Percentiles rank a stretch among this genome's conserved stretches.
phyloP scores from a whole-genome alignment of 2,329 filamentous ascomycete genomes.

The Periconia sp. region DNA sequence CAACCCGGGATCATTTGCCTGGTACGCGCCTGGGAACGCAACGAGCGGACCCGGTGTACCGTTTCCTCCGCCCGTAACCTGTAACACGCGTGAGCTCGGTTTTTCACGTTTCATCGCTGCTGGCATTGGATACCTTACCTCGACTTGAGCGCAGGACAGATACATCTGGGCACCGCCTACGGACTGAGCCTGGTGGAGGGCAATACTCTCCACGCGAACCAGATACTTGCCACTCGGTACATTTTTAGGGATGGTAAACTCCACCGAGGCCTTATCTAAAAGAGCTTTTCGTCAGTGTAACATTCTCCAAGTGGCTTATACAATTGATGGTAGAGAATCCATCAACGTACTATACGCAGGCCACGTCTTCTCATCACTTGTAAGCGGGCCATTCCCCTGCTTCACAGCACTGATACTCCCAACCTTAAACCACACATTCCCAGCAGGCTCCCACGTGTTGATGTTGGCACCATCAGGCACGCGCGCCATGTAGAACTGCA shows the following conservation, averaged over 20 bases:
- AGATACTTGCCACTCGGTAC: conserved; percentile 49
- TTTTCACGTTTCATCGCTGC: neutral
- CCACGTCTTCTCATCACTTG: conserved; percentile 27
- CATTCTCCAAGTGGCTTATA: neutral
- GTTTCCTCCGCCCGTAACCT: conserved; percentile 40
- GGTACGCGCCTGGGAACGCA: conserved; percentile 47
- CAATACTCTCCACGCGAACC: conserved; percentile 50
- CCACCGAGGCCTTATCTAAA: conserved; percentile 29
- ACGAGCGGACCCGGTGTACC: conserved; percentile 42
- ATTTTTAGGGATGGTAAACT: conserved; percentile 40
- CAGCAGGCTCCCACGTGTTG: conserved; percentile 29
- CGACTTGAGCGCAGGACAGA: conserved; percentile 49
- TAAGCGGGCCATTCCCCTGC: conserved; percentile 21
- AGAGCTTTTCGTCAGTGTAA: neutral
- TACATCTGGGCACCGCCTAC: conserved; percentile 47
- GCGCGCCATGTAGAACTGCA: conserved; percentile 59
- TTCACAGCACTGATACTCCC: conserved; percentile 22
- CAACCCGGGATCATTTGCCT: conserved; percentile 29
- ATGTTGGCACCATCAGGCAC: conserved; percentile 33
- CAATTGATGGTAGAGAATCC: neutral
- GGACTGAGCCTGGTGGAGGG: conserved; percentile 42
- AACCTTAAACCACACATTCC: conserved; percentile 38
- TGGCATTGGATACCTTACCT: conserved; percentile 8
- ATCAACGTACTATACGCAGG: conserved; percentile 26
- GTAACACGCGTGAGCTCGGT: neutral